phyloP scores from a whole-genome alignment of 305 asterid genomes.

The Fraxinus angustifolia region DNA sequence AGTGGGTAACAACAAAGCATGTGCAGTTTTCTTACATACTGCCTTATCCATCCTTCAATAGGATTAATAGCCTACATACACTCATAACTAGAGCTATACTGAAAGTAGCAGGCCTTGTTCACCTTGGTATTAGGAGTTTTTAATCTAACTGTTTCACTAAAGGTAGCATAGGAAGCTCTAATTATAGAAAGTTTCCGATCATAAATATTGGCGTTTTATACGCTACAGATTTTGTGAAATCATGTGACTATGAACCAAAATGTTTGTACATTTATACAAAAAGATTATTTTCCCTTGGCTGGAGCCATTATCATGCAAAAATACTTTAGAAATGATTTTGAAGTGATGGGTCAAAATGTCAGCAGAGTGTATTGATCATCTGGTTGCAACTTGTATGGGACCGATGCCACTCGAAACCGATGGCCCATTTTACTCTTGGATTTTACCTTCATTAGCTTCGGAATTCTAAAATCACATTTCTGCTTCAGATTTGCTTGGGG shows the following conservation, averaged over 20 bases:
- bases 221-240: not conserved
- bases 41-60: not conserved
- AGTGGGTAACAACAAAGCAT: not conserved
- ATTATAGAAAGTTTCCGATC: not conserved
- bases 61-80: not conserved
- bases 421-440: not conserved
- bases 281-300: conserved; percentile 4
- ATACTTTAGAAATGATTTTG: conserved; percentile 9
- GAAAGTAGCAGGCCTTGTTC: not conserved
- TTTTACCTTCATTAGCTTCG: conserved; percentile 9
- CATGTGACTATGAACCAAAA: not conserved
- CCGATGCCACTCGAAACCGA: not conserved
- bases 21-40: not conserved
- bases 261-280: not conserved
- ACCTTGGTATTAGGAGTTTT: not conserved
- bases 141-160: not conserved
- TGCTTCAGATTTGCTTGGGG: not conserved
- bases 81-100: not conserved
- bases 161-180: not conserved
- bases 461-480: not conserved
- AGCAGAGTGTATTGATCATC: not conserved
- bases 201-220: not conserved
- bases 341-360: conserved; percentile 12
- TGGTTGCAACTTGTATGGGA: conserved; percentile 13
- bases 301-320: not conserved